Evolutionary conservation across 805 yeast species (phyloP).

Genomic region (Metschnikowia kofuensis): DNA sequence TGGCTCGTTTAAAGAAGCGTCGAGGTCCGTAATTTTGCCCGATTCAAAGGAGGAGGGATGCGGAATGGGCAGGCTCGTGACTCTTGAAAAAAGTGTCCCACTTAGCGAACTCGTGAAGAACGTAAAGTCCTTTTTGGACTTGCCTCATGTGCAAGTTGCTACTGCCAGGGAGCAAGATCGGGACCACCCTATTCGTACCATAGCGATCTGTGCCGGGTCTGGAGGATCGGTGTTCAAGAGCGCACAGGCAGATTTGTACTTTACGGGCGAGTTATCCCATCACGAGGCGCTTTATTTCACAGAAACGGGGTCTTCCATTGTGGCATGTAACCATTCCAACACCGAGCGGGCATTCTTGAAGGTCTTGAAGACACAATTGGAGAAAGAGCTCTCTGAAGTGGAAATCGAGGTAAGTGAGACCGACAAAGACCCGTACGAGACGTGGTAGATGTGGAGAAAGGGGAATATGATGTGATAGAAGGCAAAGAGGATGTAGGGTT

Average conservation of each 20-base stretch:
- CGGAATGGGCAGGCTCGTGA: constrained; percentile 80
- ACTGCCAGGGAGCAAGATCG: constrained; percentile 22
- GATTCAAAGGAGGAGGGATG: constrained; percentile 46
- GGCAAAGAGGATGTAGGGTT: too few species aligned
- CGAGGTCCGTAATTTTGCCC: constrained; percentile 42
- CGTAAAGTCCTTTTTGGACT: constrained; percentile 51
- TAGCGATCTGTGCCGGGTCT: constrained; percentile 95
- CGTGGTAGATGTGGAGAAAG: too few species aligned
- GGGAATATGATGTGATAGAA: too few species aligned
- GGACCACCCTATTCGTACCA: constrained; percentile 35
- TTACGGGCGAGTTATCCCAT: constrained; percentile 93
- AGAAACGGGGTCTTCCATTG: constrained; percentile 69
- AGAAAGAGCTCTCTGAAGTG: constrained; percentile 39
- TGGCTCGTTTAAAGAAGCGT: constrained; percentile 23
- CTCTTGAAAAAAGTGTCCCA: constrained; percentile 41
- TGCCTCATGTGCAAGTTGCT: constrained; percentile 65
- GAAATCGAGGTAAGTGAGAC: constrained; percentile 48
- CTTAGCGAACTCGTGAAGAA: constrained; percentile 45
- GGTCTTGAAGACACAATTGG: constrained; percentile 50
- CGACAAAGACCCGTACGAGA: constrained; percentile 63
- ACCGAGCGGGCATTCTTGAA: constrained; percentile 84
- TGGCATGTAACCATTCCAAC: constrained; percentile 86
- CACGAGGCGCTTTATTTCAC: constrained; percentile 77
- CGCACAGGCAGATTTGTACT: constrained; percentile 62
- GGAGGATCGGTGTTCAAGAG: constrained; percentile 77